Evolutionary conservation across 192 early-diverging fungal species (phyloP).

Genomic region (Linnemannia exigua): DNA sequence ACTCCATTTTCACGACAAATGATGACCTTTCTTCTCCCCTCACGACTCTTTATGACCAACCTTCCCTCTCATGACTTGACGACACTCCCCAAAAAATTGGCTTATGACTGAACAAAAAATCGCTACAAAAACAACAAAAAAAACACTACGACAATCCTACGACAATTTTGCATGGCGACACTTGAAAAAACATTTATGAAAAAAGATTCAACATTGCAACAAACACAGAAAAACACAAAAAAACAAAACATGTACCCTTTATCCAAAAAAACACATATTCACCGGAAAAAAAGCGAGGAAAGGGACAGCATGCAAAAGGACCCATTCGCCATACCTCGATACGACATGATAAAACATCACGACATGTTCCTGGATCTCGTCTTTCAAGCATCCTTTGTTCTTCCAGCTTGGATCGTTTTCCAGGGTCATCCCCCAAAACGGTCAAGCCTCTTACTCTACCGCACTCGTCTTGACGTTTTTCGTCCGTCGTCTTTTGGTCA

Average conservation of each 20-base stretch:
- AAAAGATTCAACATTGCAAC: not conserved
- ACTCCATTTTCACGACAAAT: not conserved
- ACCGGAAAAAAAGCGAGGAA: slow-evolving; percentile 6
- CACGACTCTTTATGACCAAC: not conserved
- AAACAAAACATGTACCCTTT: not conserved
- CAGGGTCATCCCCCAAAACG: not conserved
- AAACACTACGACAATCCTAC: not conserved
- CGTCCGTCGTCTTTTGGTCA: not conserved
- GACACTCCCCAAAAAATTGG: not conserved
- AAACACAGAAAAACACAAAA: not conserved
- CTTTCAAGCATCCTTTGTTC: not conserved
- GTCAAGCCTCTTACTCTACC: not conserved
- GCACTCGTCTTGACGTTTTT: not conserved
- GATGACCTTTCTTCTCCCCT: not conserved
- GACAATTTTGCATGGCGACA: slow-evolving; percentile 1
- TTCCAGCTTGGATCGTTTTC: not conserved
- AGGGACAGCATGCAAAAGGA: not conserved
- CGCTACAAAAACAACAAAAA: not conserved
- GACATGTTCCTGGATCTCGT: not conserved
- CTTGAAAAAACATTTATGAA: not conserved
- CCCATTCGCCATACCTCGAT: not conserved
- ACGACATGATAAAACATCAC: not conserved
- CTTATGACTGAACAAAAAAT: slow-evolving; percentile 2
- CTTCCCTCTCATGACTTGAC: not conserved
- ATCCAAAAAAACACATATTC: not conserved